These are phyloP conservation scores for Mycothermus thermophilus DNA, from an alignment of 495 filamentous ascomycete genomes.

Conservation along the genomic window DNA sequence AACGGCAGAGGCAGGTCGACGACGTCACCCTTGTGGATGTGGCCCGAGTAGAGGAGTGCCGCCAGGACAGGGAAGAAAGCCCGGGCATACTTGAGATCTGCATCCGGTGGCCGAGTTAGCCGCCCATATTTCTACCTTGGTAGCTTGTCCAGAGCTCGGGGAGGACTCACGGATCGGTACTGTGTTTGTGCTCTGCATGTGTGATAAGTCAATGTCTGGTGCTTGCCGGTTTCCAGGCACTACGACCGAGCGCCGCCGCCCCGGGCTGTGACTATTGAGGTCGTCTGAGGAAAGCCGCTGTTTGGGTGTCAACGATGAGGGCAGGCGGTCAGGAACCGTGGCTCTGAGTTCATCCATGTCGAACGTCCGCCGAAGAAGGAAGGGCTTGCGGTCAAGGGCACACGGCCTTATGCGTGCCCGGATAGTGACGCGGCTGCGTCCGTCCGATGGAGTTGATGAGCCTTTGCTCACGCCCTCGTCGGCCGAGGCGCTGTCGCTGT, in stretches of 20 bases:
- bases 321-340: constrained; percentile 22
- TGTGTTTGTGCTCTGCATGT: constrained; percentile 20
- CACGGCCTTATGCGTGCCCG: constrained; percentile 32
- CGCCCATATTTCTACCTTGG: too few relatives aligned
- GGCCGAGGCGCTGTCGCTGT: constrained; percentile 11
- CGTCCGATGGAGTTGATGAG: background rate
- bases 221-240: background rate
- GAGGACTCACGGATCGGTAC: constrained; percentile 35
- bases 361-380: constrained; percentile 34
- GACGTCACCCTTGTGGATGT: constrained; percentile 35
- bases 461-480: constrained; percentile 3
- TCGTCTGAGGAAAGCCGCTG: constrained; percentile 6
- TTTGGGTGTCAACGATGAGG: constrained; percentile 2
- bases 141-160: background rate
- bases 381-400: constrained; percentile 26
- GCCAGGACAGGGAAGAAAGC: constrained; percentile 38
- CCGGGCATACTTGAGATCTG: constrained; percentile 38
- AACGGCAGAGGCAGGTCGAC: constrained; percentile 43
- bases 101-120: background rate
- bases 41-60: constrained; percentile 35
- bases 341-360: constrained; percentile 31
- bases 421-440: constrained; percentile 22
- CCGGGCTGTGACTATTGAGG: background rate
- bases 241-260: constrained; percentile 5
- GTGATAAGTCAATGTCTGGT: constrained; percentile 7